Evolutionary conservation across 2,329 filamentous ascomycete species (phyloP), one percentile per base, ranked within the genome.

Genomic region (Amauroascus verrucosus): DNA sequence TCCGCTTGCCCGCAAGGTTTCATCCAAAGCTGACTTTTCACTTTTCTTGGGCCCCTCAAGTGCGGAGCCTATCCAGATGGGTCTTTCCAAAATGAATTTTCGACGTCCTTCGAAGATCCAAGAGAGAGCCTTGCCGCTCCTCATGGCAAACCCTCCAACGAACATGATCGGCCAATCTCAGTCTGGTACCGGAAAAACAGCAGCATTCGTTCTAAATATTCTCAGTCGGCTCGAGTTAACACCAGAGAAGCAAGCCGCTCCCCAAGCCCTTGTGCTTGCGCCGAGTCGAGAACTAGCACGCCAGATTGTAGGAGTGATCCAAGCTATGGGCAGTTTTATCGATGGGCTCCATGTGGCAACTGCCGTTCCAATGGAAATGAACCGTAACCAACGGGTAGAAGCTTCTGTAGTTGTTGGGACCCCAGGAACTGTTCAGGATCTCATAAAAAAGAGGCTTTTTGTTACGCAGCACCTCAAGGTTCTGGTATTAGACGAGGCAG

Each of bases 161-260:
- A 97, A 97, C 71, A 86, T 98, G 79, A 91, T 98, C 65, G 93
- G 90, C 2, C 93, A 98, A 72, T 98, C 93, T n/a, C 93, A 98
- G 70, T 98, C 93, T 1, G 93, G 93, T 62, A 98, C 93, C 18
- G 93, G 93, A 65, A 98, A 98, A 77, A 98, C 93, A 0, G 93
- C 90, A 18, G 93, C 93, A 20, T 98, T 98, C 69, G 87, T 93
- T 44, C 84, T 95, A 57, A 95, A 95, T 57, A 86, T 95, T 56
- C 79, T 98, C 38, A 86, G 86, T 55, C 88, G 93, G 58, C 73
- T 97, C 65, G 88, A 98, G 64, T 79, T 90, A 55, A 75, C 65
- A 49, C 77, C 80, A 18, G 73, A 81, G 26, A 76, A 80, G 59
- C 64, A 65, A 43, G 65, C 62, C 46, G 66, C 64, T 2, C 90